Conservation (phyloP, 176 grass and related monocot species). For the Luzula sylvatica region DNA sequence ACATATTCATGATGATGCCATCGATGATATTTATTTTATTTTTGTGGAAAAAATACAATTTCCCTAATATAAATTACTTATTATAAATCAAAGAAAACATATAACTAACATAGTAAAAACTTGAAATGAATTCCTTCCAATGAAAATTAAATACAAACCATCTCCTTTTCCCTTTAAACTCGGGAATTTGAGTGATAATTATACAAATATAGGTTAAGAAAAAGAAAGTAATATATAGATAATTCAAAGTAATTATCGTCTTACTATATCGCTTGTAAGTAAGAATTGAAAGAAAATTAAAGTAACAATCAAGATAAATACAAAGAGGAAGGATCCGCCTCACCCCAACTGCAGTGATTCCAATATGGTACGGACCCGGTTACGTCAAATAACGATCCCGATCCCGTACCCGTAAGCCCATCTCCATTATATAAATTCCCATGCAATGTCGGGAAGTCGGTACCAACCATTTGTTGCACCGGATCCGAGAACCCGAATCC, state of each 20-base stretch:
- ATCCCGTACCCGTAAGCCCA: not conserved
- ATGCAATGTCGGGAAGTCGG: not conserved
- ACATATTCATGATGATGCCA: no score
- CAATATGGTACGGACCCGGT: conserved; percentile 19
- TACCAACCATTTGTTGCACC: not conserved
- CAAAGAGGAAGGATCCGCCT: conserved; percentile 2
- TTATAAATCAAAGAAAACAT: no score
- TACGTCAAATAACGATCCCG: conserved; percentile 22
- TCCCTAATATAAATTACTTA: no score
- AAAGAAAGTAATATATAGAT: not conserved
- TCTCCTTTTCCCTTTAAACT: conserved; percentile 10
- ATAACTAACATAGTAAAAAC: conserved; percentile 2
- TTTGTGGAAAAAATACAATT: no score
- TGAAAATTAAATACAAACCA: conserved; percentile 8
- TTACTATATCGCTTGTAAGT: no score
- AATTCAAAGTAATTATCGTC: conserved; percentile 11
- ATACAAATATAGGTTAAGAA: conserved; percentile 16
- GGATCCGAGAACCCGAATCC: conserved; percentile 13
- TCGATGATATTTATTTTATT: no score
- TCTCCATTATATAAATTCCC: conserved; percentile 15
- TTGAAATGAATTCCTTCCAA: not conserved
- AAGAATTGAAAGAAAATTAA: not conserved
- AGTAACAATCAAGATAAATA: conserved; percentile 12
- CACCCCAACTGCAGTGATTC: conserved; percentile 14
- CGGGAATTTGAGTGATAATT: conserved; percentile 11